Base-by-base conservation (phyloP, 805 yeast species). In the Wickerhamiella kurtzmanii region DNA sequence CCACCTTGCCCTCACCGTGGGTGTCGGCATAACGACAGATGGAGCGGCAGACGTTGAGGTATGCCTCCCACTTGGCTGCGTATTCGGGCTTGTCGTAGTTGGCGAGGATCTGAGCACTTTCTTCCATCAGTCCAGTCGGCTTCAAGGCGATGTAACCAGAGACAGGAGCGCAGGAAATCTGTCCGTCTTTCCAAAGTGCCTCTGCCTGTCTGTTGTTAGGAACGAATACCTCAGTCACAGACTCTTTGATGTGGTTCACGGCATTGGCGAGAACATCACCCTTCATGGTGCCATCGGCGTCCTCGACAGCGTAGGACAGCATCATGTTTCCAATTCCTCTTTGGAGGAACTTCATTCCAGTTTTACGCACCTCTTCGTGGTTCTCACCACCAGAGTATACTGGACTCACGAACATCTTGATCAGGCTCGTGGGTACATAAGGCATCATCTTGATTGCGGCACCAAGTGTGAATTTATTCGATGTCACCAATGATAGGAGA, bases 291-390 rank as follows among this genome's bases (percentile, higher is more conserved):
- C 95, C 95, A 53, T 84, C 84, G 46, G 96, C 80, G 47, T 92
- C 95, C 65, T 88, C 97, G 45, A 88, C 87, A 15, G 96, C 85
- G 62, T 86, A 76, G 1, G 94, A 81, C n/a, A 88, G 69, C 95
- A 88, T 86, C 94, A 88, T 85, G 69, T 88, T 89, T 55, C 83
- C 77, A 59, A 87, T 82, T 8, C 95, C 94, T 50, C 94, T 72
- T 44, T 72, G 63, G 46, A 76, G 70, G 54, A 88, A 71, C 49
- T 76, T 69, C 47, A 70, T 66, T 45, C 94, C 95, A 3, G 95
- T 82, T 47, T 69, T 62, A 46, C 76, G 69, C 13, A 88, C 92
- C 53, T 87, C 82, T 9, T 64, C 64, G 47, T 80, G 72, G 50
- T 74, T 76, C 56, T 83, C 89, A 48, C 97, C 97, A 37, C 97